Percentiles rank a stretch among this genome's conserved stretches.
phyloP scores from a whole-genome alignment of 2,329 filamentous ascomycete species.

The Beauveria australis region DNA sequence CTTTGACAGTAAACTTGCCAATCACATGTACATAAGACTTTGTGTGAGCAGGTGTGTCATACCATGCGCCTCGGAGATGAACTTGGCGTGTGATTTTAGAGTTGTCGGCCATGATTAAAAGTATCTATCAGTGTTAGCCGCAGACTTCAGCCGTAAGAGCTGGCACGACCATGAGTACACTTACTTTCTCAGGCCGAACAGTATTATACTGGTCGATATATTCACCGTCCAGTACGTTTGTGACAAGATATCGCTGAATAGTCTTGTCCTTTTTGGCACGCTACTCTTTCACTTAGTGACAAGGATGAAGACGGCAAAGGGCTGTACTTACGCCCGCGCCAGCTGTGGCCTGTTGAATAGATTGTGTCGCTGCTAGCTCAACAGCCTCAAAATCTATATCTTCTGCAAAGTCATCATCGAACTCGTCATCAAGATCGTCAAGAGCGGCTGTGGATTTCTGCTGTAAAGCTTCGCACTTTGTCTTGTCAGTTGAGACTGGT shows the following conservation, averaged over 20 bases:
- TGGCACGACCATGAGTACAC: constrained; percentile 11
- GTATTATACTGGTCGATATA: constrained; percentile 58
- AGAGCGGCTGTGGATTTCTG: not conserved
- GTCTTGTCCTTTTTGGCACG: constrained; percentile 58
- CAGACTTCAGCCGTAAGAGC: too few relatives aligned
- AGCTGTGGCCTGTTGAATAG: constrained; percentile 28
- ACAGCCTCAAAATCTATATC: constrained; percentile 72
- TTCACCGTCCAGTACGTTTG: constrained; percentile 60
- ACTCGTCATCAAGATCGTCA: constrained; percentile 22
- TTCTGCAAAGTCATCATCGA: constrained; percentile 49
- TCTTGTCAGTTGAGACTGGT: not conserved
- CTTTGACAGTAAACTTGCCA: constrained; percentile 60
- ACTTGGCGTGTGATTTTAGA: constrained; percentile 59
- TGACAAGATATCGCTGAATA: constrained; percentile 82
- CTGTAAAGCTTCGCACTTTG: constrained; percentile 10
- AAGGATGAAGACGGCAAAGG: constrained; percentile 17
- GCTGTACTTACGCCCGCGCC: constrained; percentile 30
- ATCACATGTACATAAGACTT: constrained; percentile 82
- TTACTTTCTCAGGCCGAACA: constrained; percentile 62
- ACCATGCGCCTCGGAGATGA: constrained; percentile 77
- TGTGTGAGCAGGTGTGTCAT: constrained; percentile 65
- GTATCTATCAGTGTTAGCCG: constrained; percentile 45
- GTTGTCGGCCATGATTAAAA: constrained; percentile 74
- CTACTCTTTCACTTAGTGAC: constrained; percentile 60
- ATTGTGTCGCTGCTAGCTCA: constrained; percentile 66